Conservation (phyloP, 345 rosid species). For the Populus euphratica region DNA sequence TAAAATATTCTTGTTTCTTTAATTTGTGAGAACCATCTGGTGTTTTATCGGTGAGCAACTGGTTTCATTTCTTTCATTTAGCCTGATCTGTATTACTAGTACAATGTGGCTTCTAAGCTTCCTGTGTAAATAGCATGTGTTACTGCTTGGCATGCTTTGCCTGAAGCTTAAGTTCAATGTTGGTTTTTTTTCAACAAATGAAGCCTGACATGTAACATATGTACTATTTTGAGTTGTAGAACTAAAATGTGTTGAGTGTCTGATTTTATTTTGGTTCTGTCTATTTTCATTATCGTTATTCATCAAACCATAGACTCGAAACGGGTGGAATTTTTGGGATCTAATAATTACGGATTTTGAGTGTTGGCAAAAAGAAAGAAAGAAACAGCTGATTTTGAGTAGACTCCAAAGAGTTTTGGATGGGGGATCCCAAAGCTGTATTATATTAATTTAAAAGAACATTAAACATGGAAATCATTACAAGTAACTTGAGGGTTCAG, state of each 20-base stretch:
- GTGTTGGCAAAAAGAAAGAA: neutral
- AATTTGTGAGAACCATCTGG: neutral
- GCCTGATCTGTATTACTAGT: neutral
- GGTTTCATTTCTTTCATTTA: neutral
- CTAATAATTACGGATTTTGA: neutral
- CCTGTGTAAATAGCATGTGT: slow-evolving; percentile 1
- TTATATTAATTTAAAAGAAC: neutral
- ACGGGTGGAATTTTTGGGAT: neutral
- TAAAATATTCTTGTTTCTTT: neutral
- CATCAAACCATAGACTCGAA: too few species aligned
- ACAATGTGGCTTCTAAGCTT: neutral
- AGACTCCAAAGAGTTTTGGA: neutral
- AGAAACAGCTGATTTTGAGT: neutral
- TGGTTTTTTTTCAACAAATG: neutral
- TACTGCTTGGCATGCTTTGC: neutral
- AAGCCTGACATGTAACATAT: neutral
- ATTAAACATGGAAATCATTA: neutral
- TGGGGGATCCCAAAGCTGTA: neutral
- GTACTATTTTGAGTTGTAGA: neutral
- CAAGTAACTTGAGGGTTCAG: neutral
- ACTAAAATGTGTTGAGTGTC: neutral
- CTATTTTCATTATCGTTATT: too few species aligned
- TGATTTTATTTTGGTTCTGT: neutral
- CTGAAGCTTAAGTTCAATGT: neutral
- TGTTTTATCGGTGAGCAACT: neutral